Evolutionary conservation across 148 eudicot species (phyloP), one percentile per base, ranked within the genome.

Genomic region (Rhododendron simsii): DNA sequence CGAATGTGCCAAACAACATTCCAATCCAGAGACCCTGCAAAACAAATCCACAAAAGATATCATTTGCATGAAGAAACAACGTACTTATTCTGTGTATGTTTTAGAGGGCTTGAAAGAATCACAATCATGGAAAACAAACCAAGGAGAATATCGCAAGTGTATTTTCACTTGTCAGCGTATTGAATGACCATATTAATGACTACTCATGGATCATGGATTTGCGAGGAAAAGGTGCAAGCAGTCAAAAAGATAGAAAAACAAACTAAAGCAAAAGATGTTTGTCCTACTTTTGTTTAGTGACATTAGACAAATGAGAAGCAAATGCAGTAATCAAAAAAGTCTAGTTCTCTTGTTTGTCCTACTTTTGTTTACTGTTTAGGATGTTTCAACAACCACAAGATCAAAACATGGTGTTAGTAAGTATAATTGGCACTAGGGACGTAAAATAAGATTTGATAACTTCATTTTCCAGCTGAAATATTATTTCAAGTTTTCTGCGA

Each of bases 1-100:
- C 61, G 3, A 91, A 81, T 28, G 91, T 91, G 26, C 93, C 93
- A 26, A 90, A 37, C 53, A 90, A 16, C 93, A 91, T 91, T 39
- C 93, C 93, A 65, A 84, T 83, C 93, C 93, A 91, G 53, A 91
- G 91, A 79, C 93, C 93, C 93, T 91, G 48, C 74, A 47, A 48
- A 85, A 26, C 81, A 88, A 75, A 67, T 28, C 8, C 28, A 33
- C n/a, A 69, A 2, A 82, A 35, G 11, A 15, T 33, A 15, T 74
- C 18, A 37, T 74, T 71, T 30, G 76, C 39, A 30, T 71, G 37
- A 71, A 12, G 2, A 69, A 30, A 30, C 18, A 69, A 12, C 16
- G 15, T 13, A 71, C 7, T n/a, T 26, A 26, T 8, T 65, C 0
- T 8, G 30, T 65, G 63, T 12, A 2, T 50, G 55, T 1, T 50